phyloP scores from a whole-genome alignment of 1,284 basidiomycete genomes.

The Ustilago shanxiensis region DNA sequence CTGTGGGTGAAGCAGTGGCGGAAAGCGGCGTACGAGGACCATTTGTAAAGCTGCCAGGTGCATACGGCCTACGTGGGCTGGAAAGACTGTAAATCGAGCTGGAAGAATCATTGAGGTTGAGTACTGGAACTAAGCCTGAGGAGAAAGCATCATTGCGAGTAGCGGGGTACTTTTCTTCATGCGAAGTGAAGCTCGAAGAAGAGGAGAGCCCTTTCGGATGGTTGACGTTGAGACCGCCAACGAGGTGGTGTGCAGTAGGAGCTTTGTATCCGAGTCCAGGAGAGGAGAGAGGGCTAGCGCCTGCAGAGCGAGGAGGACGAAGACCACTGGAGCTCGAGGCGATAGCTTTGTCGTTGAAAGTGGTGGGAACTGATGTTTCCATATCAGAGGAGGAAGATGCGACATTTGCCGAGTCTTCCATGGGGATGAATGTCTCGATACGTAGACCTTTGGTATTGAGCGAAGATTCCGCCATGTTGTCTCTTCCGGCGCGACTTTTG shows the following conservation, averaged over 20 bases:
- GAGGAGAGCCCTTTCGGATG: slow-evolving; percentile 28
- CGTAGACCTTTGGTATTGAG: slow-evolving; percentile 16
- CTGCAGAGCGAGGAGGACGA: neutral
- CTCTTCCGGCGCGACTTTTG: slow-evolving; percentile 9
- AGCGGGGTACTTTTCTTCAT: slow-evolving; percentile 33
- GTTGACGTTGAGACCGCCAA: slow-evolving; percentile 22
- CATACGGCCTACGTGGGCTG: slow-evolving; percentile 33
- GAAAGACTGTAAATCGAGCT: slow-evolving; percentile 24
- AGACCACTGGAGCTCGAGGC: neutral
- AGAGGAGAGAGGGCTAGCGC: slow-evolving; percentile 12
- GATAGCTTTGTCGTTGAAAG: neutral
- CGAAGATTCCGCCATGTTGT: neutral
- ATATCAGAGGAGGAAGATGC: neutral
- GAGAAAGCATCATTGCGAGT: slow-evolving; percentile 30
- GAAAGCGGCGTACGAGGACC: slow-evolving; percentile 28
- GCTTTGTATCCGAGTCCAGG: slow-evolving; percentile 16
- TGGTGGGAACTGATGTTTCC: neutral
- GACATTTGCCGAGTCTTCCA: slow-evolving; percentile 7
- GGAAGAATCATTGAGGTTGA: slow-evolving; percentile 29
- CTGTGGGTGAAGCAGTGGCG: slow-evolving; percentile 18
- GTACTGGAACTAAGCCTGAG: slow-evolving; percentile 32
- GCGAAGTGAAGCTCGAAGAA: slow-evolving; percentile 22
- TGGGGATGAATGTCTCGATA: slow-evolving; percentile 25
- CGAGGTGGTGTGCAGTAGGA: slow-evolving; percentile 22
- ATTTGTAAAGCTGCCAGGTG: slow-evolving; percentile 41